Evolutionary conservation across 768 basidiomycete genomes (phyloP), one percentile per base, ranked within the genome.

Genomic region (Mycena leptocephala): DNA sequence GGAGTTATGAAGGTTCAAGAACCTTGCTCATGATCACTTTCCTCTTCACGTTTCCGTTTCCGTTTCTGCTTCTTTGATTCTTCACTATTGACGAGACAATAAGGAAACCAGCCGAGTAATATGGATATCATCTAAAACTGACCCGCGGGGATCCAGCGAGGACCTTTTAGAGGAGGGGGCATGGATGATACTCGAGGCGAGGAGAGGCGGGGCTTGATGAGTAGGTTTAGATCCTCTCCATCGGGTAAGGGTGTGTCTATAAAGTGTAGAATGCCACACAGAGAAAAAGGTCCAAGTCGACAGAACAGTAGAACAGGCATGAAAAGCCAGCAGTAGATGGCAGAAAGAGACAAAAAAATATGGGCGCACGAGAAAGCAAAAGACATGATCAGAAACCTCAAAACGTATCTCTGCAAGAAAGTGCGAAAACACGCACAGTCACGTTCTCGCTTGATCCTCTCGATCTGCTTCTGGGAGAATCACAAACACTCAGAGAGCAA

Each of bases 51-150:
- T 89, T 94, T 95, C 84, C 95, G 94, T 82, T 96, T 96, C 86
- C 95, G 95, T 86, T 95, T 95, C 87, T 94, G 95, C 85, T 91
- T 94, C 87, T 93, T 94, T 33, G 87, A 75, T 59, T 94, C 94
- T 16, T 92, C 90, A 82, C 79, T 48, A 84, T 84, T 43, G 26
- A 53, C 32, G 30, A 48, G 56, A 56, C 24, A n/a, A n/a, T n/a
- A 69, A 58, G 61, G 72, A 55, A 77, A 48, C 73, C 63, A 75
- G 8, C 41, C 16, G 58, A 24, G n/a, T 72, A 66, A 58, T n/a
- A 58, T 69, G 39, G 67, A 37, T 58, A n/a, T 20, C 6, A 16
- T 51, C 22, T 76, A 63, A 92, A 39, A 48, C 72, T 91, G 88
- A 88, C 83, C 90, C 90, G 61, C 93, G 91, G 24, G 92, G 89